A percentile compares a stretch with the other conserved stretches of the same genome.
Conservation (phyloP, 208 protist species). For the Trypanosoma avium region DNA sequence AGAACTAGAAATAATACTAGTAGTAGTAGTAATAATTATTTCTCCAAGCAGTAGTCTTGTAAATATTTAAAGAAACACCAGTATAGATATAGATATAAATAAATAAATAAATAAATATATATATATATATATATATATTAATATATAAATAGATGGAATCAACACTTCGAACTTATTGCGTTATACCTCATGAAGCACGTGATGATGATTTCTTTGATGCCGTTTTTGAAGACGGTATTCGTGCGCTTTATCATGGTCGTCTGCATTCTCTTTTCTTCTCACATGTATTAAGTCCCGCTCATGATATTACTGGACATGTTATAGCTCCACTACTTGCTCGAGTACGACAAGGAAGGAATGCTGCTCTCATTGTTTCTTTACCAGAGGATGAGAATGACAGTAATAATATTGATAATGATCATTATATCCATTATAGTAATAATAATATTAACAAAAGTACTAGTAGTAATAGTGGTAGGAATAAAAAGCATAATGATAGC, state of each 20-base stretch:
- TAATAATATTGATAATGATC: too few species aligned
- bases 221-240: constrained; percentile 73
- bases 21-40: too few species aligned
- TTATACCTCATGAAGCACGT: constrained; percentile 68
- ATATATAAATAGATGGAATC: constrained; percentile 22
- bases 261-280: constrained; percentile 48
- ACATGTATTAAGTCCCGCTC: constrained; percentile 66
- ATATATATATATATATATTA: constrained; percentile 20
- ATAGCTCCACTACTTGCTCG: constrained; percentile 50
- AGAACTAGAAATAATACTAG: too few species aligned
- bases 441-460: not conserved
- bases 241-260: constrained; percentile 41
- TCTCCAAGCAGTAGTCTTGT: too few species aligned
- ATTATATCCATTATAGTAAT: too few species aligned
- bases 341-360: constrained; percentile 39
- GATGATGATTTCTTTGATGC: constrained; percentile 69
- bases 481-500: too few species aligned
- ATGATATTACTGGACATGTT: constrained; percentile 56
- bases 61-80: too few species aligned
- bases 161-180: constrained; percentile 66
- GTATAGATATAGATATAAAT: too few species aligned
- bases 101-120: constrained; percentile 25
- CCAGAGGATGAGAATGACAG: constrained; percentile 36
- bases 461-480: not conserved
- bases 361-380: constrained; percentile 46